A percentile compares a stretch with the other conserved stretches of the same genome.
phyloP scores from a whole-genome alignment of 2,329 filamentous ascomycete species.

The Graphilbum fragrans region DNA sequence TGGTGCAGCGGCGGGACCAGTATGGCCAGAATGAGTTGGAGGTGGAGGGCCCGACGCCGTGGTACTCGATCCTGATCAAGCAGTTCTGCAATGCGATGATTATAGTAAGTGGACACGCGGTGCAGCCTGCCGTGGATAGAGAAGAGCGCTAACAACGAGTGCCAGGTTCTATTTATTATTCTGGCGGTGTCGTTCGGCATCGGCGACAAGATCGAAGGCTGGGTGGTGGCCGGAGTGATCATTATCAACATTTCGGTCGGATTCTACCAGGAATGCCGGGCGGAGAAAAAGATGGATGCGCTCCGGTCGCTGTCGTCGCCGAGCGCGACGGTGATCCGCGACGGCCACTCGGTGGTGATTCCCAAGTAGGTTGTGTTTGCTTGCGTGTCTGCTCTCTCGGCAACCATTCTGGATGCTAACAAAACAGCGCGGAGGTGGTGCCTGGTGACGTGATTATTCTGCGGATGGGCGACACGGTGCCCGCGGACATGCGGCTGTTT shows the following conservation, averaged over 20 bases:
- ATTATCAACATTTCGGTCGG: constrained; percentile 58
- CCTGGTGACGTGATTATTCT: constrained; percentile 59
- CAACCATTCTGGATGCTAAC: neutral
- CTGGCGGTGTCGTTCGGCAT: constrained; percentile 62
- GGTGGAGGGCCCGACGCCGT: constrained; percentile 52
- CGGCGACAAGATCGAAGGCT: constrained; percentile 27
- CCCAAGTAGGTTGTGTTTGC: constrained; percentile 36
- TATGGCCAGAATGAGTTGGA: constrained; percentile 62
- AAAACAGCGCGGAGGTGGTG: constrained; percentile 44
- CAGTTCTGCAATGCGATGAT: constrained; percentile 73
- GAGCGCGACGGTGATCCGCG: constrained; percentile 48
- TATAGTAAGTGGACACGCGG: constrained; percentile 41
- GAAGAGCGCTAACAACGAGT: too few relatives aligned
- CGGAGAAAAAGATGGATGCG: constrained; percentile 56
- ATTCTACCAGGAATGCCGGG: constrained; percentile 52
- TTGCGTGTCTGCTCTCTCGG: neutral
- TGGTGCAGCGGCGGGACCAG: constrained; percentile 41
- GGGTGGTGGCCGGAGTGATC: constrained; percentile 21
- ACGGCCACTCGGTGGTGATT: constrained; percentile 44
- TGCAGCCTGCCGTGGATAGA: too few relatives aligned
- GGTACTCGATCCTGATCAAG: constrained; percentile 61
- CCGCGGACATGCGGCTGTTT: constrained; percentile 58
- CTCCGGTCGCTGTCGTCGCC: constrained; percentile 49
- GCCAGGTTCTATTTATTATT: constrained; percentile 63
- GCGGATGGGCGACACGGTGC: constrained; percentile 63